Percentiles rank a stretch among this genome's conserved stretches.
phyloP scores from a whole-genome alignment of 2,329 filamentous ascomycete species.

The Aureobasidium sp. region DNA sequence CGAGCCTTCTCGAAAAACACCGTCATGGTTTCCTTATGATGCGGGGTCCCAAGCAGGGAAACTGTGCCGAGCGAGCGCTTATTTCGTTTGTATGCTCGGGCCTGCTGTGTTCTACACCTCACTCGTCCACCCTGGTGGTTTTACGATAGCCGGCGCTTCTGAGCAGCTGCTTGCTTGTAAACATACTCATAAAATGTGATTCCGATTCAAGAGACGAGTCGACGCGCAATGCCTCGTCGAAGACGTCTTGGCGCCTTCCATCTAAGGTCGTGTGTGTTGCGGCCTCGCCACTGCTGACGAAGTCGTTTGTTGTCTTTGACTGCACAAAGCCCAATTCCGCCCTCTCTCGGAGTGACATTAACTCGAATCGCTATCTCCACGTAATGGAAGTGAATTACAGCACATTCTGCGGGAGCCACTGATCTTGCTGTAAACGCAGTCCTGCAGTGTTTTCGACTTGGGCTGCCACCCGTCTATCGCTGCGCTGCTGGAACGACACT shows the following conservation, averaged over 20 bases:
- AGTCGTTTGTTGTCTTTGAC: background rate
- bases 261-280: background rate
- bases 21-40: conserved; percentile 7
- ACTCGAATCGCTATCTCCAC: background rate
- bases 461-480: no score
- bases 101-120: background rate
- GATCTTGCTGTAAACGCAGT: background rate
- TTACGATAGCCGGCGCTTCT: background rate
- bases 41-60: background rate
- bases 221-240: conserved; percentile 1
- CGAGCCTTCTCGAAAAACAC: background rate
- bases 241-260: conserved; percentile 3
- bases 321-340: background rate
- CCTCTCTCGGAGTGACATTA: background rate
- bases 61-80: conserved; percentile 8
- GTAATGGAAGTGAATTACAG: background rate
- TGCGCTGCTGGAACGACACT: background rate
- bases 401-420: background rate
- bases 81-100: background rate
- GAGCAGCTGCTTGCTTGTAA: background rate
- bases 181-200: background rate
- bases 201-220: background rate
- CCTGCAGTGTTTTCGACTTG: no score
- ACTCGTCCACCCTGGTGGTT: background rate
- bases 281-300: conserved; percentile 13